phyloP scores from a whole-genome alignment of 2,329 filamentous ascomycete species.

The Aspergillus thermomutatus region DNA sequence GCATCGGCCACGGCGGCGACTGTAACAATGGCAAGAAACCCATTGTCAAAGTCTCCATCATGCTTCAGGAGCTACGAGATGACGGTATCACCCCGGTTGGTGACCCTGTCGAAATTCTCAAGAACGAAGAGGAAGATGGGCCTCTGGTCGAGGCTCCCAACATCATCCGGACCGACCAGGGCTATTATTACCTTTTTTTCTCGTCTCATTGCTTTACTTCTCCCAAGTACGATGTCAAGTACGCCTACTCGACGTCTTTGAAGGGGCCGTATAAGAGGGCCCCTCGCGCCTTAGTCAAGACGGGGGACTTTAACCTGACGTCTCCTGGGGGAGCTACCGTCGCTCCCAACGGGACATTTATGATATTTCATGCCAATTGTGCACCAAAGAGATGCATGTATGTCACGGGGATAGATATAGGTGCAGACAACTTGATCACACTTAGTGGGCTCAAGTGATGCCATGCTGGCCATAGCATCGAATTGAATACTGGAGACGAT shows the following conservation, averaged over 20 bases:
- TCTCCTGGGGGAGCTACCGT: slow-evolving; percentile 27
- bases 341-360: slow-evolving; percentile 22
- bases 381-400: slow-evolving; percentile 24
- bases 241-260: slow-evolving; percentile 47
- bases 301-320: slow-evolving; percentile 24
- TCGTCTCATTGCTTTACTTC: slow-evolving; percentile 57
- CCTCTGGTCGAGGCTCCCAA: slow-evolving; percentile 61
- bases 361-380: slow-evolving; percentile 31
- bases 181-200: slow-evolving; percentile 58
- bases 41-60: slow-evolving; percentile 28
- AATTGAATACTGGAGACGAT: background rate
- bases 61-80: slow-evolving; percentile 35
- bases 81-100: slow-evolving; percentile 54
- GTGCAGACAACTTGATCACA: slow-evolving; percentile 6
- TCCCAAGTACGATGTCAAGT: slow-evolving; percentile 55
- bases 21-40: slow-evolving; percentile 42
- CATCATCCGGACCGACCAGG: slow-evolving; percentile 36
- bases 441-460: background rate
- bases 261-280: slow-evolving; percentile 35
- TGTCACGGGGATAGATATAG: slow-evolving; percentile 22
- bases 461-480: background rate
- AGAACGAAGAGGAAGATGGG: slow-evolving; percentile 59
- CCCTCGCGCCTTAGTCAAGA: slow-evolving; percentile 29
- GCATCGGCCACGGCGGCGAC: slow-evolving; percentile 42
- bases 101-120: slow-evolving; percentile 52